Conservation (phyloP, 2,329 filamentous ascomycete species). For the Calonectria pseudoreteaudii region DNA sequence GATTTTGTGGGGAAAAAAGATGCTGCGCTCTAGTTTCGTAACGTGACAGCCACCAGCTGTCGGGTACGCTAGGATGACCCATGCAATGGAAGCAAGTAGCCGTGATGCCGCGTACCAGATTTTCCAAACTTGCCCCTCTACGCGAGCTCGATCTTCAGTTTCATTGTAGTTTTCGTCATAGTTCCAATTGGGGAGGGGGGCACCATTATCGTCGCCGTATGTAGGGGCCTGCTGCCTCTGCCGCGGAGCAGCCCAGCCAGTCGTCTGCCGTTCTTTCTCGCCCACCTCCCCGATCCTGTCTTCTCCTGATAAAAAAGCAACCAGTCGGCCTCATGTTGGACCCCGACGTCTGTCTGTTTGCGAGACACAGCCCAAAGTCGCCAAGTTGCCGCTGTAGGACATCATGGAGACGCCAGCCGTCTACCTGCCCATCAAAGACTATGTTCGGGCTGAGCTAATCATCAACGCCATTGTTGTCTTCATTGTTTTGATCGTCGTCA, state of each 20-base stretch:
- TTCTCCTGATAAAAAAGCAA: neutral
- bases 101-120: conserved; percentile 1
- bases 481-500: conserved; percentile 43
- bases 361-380: neutral
- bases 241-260: neutral
- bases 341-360: neutral
- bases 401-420: conserved; percentile 32
- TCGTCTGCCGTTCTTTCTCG: neutral
- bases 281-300: neutral
- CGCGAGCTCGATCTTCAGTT: conserved; percentile 18
- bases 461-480: conserved; percentile 48
- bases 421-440: conserved; percentile 32
- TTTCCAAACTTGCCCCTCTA: neutral
- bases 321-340: neutral
- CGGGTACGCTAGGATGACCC: conserved; percentile 2
- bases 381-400: conserved; percentile 2
- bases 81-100: neutral
- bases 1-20: neutral
- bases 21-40: neutral
- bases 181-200: neutral
- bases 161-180: conserved; percentile 18
- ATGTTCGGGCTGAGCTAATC: conserved; percentile 44
- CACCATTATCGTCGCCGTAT: too few species aligned
- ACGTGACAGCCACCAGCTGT: neutral
- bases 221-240: neutral